Percentiles rank a stretch among this genome's conserved stretches.
phyloP scores from a whole-genome alignment of 805 yeast genomes.

The Yamadazyma takamatsuzukensis region DNA sequence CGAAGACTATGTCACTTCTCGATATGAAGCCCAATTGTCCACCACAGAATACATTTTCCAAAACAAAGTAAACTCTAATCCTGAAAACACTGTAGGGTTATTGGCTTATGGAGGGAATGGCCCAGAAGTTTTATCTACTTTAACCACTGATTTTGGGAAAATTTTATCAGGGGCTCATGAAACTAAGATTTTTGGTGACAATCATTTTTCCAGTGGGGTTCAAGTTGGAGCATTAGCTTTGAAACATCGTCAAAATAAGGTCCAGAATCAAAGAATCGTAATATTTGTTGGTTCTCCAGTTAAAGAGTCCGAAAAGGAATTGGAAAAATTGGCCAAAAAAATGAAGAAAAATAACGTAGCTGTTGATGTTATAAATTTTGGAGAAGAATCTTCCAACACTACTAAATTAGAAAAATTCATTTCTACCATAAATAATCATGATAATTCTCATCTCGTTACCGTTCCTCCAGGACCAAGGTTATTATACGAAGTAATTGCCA shows the following conservation, averaged over 20 bases:
- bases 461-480: conserved; percentile 86
- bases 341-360: conserved; percentile 92
- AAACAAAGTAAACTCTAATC: conserved; percentile 81
- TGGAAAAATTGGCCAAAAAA: conserved; percentile 82
- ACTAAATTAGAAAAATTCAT: conserved; percentile 76
- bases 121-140: conserved; percentile 83
- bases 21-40: conserved; percentile 91
- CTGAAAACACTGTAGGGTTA: conserved; percentile 91
- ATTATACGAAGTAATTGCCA: conserved; percentile 74
- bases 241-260: conserved; percentile 93
- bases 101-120: conserved; percentile 82
- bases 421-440: conserved; percentile 68
- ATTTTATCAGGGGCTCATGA: conserved; percentile 81
- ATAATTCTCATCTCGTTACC: conserved; percentile 76
- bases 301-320: conserved; percentile 59
- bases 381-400: conserved; percentile 79
- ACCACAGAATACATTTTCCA: conserved; percentile 84
- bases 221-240: conserved; percentile 90
- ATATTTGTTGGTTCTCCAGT: conserved; percentile 90
- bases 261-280: conserved; percentile 85
- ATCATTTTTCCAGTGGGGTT: conserved; percentile 74
- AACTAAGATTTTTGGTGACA: conserved; percentile 62
- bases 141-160: conserved; percentile 84
- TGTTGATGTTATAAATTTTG: conserved; percentile 86
- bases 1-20: conserved; percentile 85